Percentiles rank a stretch among this genome's conserved stretches.
Conservation (phyloP, 257 asterid genomes). For the Parsonsia alboflavescens region DNA sequence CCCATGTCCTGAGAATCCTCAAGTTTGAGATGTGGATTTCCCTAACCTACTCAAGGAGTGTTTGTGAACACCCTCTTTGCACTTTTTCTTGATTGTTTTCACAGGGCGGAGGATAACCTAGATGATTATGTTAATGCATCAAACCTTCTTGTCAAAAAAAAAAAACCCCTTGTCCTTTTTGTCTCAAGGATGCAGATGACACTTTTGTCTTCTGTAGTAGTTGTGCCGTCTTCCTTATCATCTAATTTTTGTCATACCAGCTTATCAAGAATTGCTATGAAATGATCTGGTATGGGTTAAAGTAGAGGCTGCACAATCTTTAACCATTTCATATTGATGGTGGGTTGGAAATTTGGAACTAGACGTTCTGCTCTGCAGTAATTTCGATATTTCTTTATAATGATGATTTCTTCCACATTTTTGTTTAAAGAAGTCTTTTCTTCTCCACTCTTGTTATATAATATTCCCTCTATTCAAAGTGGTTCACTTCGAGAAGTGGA, state of each 20-base stretch:
- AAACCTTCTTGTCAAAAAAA: neutral
- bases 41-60: neutral
- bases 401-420: neutral
- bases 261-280: neutral
- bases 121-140: neutral
- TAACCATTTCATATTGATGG: neutral
- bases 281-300: neutral
- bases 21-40: neutral
- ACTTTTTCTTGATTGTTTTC: neutral
- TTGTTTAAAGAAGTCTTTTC: neutral
- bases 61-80: neutral
- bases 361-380: neutral
- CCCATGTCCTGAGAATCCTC: neutral
- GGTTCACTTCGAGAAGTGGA: no score
- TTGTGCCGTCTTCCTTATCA: neutral
- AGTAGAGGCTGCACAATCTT: neutral
- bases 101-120: neutral
- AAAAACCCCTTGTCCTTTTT: neutral
- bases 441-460: neutral
- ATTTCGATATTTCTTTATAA: neutral
- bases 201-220: neutral
- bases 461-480: no score
- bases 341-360: neutral
- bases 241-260: neutral
- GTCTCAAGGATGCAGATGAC: neutral